Conservation (phyloP, 768 basidiomycete genomes). For the Lactarius hatsudake region DNA sequence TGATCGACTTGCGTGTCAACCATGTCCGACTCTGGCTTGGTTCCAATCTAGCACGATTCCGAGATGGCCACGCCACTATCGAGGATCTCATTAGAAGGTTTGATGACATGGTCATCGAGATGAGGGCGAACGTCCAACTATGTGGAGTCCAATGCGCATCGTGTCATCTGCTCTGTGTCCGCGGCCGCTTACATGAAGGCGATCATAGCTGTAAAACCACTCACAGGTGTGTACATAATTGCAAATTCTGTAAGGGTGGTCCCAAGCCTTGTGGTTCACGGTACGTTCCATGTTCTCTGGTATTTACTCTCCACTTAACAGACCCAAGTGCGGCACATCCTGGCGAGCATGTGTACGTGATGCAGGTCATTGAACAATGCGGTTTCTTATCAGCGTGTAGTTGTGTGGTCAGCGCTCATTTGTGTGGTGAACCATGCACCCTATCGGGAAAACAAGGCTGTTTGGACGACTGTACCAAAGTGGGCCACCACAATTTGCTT, state of each 20-base stretch:
- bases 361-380: too few relatives aligned
- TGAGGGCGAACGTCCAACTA: constrained; percentile 46
- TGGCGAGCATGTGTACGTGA: constrained; percentile 51
- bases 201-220: constrained; percentile 50
- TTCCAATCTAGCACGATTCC: constrained; percentile 49
- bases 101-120: constrained; percentile 42
- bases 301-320: not conserved
- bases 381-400: constrained; percentile 34
- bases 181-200: constrained; percentile 43
- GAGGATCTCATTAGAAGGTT: constrained; percentile 45
- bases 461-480: constrained; percentile 50
- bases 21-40: constrained; percentile 53
- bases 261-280: constrained; percentile 42
- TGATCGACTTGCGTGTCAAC: constrained; percentile 44
- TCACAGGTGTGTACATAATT: constrained; percentile 46
- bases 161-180: constrained; percentile 52
- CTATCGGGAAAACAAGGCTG: constrained; percentile 50
- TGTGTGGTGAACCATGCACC: constrained; percentile 53
- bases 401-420: constrained; percentile 48
- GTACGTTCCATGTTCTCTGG: constrained; percentile 35
- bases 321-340: constrained; percentile 54
- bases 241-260: constrained; percentile 42
- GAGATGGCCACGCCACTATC: constrained; percentile 42
- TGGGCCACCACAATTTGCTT: constrained; percentile 25
- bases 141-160: constrained; percentile 47